Evolutionary conservation across 306 rosid genomes (phyloP).

Genomic region (Gastrolobium bilobum): DNA sequence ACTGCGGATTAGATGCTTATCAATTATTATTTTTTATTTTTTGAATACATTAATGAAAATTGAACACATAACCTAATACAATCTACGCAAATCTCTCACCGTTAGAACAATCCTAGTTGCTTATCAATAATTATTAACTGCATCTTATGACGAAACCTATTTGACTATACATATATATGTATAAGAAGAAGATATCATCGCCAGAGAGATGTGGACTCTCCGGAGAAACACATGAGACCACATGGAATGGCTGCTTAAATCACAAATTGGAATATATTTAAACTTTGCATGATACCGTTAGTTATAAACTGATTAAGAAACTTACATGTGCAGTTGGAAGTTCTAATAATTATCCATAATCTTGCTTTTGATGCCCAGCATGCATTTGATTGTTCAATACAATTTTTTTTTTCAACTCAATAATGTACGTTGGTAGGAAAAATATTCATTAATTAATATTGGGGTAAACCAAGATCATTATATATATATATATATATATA

Average conservation of each 20-base stretch:
- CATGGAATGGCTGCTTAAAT: constrained; percentile 60
- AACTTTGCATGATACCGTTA: constrained; percentile 47
- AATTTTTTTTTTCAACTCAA: background rate
- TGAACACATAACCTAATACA: no score
- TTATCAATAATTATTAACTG: constrained; percentile 46
- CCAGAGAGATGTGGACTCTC: constrained; percentile 48
- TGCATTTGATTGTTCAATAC: constrained; percentile 35
- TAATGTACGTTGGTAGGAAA: background rate
- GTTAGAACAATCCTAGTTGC: constrained; percentile 33
- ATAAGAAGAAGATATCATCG: constrained; percentile 34
- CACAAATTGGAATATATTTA: constrained; percentile 53
- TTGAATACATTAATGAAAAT: no score
- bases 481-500: background rate
- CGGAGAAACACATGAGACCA: constrained; percentile 81
- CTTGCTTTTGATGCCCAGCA: constrained; percentile 43
- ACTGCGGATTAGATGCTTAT: constrained; percentile 55
- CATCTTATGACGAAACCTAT: constrained; percentile 20
- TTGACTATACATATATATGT: constrained; percentile 51
- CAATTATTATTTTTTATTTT: constrained; percentile 30
- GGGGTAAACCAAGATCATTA: background rate
- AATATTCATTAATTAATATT: background rate
- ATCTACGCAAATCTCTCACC: no score
- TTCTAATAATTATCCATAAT: constrained; percentile 43
- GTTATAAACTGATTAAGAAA: constrained; percentile 39
- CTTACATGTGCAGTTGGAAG: constrained; percentile 64